A percentile compares a stretch with the other conserved stretches of the same genome.
Conservation (phyloP, 192 early-diverging fungal genomes). For the Cladochytrium replicatum region DNA sequence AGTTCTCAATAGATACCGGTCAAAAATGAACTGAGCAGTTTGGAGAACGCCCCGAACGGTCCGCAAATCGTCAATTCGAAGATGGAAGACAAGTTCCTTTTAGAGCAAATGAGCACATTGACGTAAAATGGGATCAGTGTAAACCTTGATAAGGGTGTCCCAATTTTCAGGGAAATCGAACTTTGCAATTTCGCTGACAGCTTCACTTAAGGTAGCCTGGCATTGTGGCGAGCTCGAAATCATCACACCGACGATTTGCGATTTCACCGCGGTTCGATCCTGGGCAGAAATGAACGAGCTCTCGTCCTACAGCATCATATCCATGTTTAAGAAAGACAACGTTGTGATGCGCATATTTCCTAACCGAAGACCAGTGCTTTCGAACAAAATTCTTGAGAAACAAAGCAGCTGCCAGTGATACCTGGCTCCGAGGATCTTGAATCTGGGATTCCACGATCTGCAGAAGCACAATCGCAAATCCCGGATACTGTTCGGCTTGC, state of each 20-base stretch:
- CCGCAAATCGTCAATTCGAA: not conserved
- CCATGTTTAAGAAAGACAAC: constrained; percentile 25
- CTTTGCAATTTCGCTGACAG: constrained; percentile 85
- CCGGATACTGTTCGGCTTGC: too few species aligned
- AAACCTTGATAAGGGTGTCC: constrained; percentile 69
- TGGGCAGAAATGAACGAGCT: constrained; percentile 39
- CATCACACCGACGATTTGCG: constrained; percentile 78
- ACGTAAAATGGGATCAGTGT: too few species aligned
- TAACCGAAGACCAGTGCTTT: constrained; percentile 63
- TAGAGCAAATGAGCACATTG: not conserved
- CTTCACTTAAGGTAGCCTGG: constrained; percentile 85
- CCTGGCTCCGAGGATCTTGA: constrained; percentile 44
- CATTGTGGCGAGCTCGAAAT: constrained; percentile 62
- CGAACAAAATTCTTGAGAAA: constrained; percentile 97
- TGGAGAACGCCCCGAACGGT: constrained; percentile 60
- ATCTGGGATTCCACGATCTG: constrained; percentile 57
- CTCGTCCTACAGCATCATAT: too few species aligned
- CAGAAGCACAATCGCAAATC: constrained; percentile 64
- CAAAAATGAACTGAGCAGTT: constrained; percentile 93
- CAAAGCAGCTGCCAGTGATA: constrained; percentile 72
- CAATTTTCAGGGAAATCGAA: constrained; percentile 89
- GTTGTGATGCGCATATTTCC: constrained; percentile 3
- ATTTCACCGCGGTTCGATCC: constrained; percentile 75
- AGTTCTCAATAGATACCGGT: too few species aligned
- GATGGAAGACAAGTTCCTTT: not conserved